Evolutionary conservation across 2,329 filamentous ascomycete species (phyloP), one percentile per base, ranked within the genome.

Genomic region (Arthrobotrys musiformis): DNA sequence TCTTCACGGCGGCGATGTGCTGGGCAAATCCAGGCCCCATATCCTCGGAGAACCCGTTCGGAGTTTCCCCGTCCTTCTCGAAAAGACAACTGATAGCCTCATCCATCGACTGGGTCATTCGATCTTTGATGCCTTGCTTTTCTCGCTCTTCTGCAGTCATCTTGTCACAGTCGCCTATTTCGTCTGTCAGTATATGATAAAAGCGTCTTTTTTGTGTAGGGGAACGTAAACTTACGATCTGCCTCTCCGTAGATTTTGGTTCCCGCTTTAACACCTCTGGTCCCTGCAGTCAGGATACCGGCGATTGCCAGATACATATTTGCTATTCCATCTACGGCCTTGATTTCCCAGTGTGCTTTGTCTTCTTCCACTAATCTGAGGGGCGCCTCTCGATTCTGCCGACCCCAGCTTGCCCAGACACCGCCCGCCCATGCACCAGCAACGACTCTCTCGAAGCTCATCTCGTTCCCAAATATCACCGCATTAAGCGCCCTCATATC

Each of bases 381-480:
- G 0, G 92, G 90, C 3, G 89, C 86, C 84, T 94, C 92, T 17
- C 91, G 89, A 82, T 95, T 95, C 83, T 95, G 90, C 3, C 89
- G 91, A 11, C 93, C 93, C 92, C 92, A 96, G 0, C 90, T 85
- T 0, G 94, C 88, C 90, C 90, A 94, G 6, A 89, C 88, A 0
- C 92, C 92, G n/a, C 92, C 92, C 0, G 91, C 88, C 92, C 92
- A 95, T 73, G 85, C 85, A n/a, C 92, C 88, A 64, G 93, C 90
- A 0, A 84, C 83, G 9, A 92, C 86, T 3, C 92, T 88, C 37
- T 88, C 87, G 82, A 95, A 95, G 82, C 90, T 92, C 0, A 86
- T 86, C 0, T 88, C 85, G 79, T 89, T 88, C 37, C 90, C 87
- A 80, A 92, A 88, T 0, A 89, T 89, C 70, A 95, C 90, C 0